Percentiles rank a stretch among this genome's conserved stretches.
These are phyloP conservation scores for Lachnellula occidentalis DNA, from an alignment of 2,329 filamentous ascomycete genomes.

Conservation along the genomic window DNA sequence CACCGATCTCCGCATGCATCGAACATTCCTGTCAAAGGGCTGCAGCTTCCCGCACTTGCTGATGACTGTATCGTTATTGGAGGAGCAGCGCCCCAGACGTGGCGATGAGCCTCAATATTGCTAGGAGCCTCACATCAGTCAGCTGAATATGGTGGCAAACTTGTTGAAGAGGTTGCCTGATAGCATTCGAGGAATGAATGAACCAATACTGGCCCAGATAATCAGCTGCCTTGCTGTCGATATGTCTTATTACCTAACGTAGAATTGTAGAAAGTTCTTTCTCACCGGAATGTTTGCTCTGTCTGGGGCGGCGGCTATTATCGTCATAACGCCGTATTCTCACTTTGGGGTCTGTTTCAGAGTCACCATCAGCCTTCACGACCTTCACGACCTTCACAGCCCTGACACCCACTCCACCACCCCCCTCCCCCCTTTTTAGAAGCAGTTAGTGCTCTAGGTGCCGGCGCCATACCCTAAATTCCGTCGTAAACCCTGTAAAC, in stretches of 20 bases:
- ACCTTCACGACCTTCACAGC: too few species aligned
- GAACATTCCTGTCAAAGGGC: not conserved
- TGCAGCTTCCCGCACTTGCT: not conserved
- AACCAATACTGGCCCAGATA: not conserved
- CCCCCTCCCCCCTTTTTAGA: not conserved
- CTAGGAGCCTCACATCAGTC: not conserved
- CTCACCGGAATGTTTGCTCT: not conserved
- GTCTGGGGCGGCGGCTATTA: not conserved
- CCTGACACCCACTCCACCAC: not conserved
- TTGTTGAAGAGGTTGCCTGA: not conserved
- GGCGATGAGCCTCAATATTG: not conserved
- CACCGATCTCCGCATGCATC: not conserved
- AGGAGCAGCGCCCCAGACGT: not conserved
- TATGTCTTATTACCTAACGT: not conserved
- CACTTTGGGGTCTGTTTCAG: not conserved
- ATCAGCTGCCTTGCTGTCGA: not conserved
- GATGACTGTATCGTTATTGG: not conserved
- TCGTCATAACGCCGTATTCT: not conserved
- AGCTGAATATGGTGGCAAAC: not conserved
- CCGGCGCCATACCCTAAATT: slow-evolving; percentile 11
- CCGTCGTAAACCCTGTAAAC: not conserved
- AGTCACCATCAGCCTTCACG: not conserved
- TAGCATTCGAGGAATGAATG: not conserved
- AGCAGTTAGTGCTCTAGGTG: not conserved
- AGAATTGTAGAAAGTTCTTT: not conserved